Conservation (phyloP, 73 alveolate genomes). For the Paramecium bursaria region DNA sequence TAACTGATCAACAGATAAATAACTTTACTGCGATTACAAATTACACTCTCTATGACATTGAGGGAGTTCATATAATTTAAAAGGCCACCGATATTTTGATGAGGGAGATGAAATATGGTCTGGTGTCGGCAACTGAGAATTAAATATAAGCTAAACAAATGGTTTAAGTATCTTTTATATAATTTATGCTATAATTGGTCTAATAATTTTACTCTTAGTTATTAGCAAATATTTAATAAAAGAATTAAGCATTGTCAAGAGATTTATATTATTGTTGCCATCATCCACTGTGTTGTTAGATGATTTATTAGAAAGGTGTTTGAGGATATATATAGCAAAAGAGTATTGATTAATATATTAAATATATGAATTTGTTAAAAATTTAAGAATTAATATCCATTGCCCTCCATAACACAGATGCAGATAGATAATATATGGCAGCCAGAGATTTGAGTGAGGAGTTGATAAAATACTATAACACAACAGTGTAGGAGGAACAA, state of each 20-base stretch:
- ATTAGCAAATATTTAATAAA: background rate
- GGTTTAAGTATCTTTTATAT: background rate
- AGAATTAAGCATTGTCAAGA: conserved; percentile 14
- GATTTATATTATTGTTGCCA: conserved; percentile 31
- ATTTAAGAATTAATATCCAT: no score
- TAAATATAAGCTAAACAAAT: background rate
- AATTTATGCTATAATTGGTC: background rate
- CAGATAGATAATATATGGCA: no score
- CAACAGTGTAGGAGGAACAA: no score
- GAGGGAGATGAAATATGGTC: background rate
- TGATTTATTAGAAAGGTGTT: background rate
- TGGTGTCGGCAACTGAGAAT: background rate
- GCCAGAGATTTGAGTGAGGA: no score
- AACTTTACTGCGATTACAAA: conserved; percentile 2
- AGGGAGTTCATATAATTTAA: conserved; percentile 1
- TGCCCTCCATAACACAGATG: no score
- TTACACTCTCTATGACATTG: conserved; percentile 22
- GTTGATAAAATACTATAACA: no score
- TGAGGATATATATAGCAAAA: no score
- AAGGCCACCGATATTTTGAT: background rate
- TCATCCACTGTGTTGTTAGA: background rate
- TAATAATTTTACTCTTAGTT: background rate
- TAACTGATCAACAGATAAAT: background rate
- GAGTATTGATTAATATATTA: no score
- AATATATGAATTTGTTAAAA: no score